phyloP scores from a whole-genome alignment of 306 rosid species.

The Acacia acuminata region DNA sequence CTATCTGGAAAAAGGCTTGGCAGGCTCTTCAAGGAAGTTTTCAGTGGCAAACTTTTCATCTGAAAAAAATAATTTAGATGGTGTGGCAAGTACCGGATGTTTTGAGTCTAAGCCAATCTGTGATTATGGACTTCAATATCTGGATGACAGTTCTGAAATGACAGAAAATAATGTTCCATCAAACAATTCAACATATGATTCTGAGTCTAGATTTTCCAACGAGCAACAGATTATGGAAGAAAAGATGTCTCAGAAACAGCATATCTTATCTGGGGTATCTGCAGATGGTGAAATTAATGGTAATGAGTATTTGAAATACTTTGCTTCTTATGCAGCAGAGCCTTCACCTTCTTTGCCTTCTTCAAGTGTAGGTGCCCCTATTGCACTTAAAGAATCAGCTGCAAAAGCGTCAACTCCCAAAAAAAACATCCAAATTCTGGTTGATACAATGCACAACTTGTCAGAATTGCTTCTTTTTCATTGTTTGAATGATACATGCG shows the following conservation, averaged over 20 bases:
- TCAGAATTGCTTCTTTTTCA: conserved; percentile 68
- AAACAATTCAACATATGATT: conserved; percentile 38
- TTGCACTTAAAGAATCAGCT: conserved; percentile 34
- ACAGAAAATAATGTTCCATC: conserved; percentile 29
- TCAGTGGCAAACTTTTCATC: conserved; percentile 36
- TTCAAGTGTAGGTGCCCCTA: conserved; percentile 35
- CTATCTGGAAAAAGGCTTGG: conserved; percentile 44
- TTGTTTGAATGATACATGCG: conserved; percentile 45
- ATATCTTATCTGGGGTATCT: conserved; percentile 31
- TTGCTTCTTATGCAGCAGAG: conserved; percentile 29
- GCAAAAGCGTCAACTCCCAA: conserved; percentile 45
- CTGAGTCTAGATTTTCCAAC: conserved; percentile 38
- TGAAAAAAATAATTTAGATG: conserved; percentile 41
- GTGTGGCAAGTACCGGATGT: conserved; percentile 38
- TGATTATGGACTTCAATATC: conserved; percentile 38
- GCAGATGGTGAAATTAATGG: conserved; percentile 34
- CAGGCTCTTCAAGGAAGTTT: conserved; percentile 40
- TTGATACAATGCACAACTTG: conserved; percentile 54
- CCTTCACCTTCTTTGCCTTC: conserved; percentile 30
- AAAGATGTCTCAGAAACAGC: conserved; percentile 34
- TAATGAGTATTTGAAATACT: conserved; percentile 29
- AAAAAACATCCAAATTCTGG: conserved; percentile 58
- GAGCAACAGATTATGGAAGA: conserved; percentile 41
- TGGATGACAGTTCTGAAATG: conserved; percentile 33
- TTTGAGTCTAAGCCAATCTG: conserved; percentile 37